Evolutionary conservation across 2,329 filamentous ascomycete species (phyloP).

Genomic region (Diaporthe aspalathi): DNA sequence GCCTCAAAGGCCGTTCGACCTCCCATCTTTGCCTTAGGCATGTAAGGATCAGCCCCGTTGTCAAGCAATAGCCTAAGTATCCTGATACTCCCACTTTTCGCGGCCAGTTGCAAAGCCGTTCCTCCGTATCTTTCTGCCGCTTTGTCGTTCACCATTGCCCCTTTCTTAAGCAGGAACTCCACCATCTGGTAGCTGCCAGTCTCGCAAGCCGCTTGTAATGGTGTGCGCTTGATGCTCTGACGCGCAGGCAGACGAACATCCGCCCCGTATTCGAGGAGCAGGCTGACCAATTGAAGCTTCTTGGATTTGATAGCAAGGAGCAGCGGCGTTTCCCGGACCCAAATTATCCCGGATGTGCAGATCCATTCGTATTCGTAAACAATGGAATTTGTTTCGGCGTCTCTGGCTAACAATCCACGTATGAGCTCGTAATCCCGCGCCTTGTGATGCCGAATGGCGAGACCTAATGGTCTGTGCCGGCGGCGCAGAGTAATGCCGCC

Average conservation of each 20-base stretch:
- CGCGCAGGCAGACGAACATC: neutral
- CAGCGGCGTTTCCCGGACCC: neutral
- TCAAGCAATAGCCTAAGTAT: constrained; percentile 1
- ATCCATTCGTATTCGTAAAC: neutral
- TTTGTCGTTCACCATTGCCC: neutral
- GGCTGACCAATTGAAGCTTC: neutral
- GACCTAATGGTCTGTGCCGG: neutral
- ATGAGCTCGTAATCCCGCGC: neutral
- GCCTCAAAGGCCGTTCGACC: constrained; percentile 17
- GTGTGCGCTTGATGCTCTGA: neutral
- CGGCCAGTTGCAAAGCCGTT: neutral
- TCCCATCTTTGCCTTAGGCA: neutral
- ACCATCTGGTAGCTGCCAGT: neutral
- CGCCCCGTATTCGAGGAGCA: neutral
- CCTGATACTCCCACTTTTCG: neutral
- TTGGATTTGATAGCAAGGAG: neutral
- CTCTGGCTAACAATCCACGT: neutral
- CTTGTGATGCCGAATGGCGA: neutral
- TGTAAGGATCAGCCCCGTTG: neutral
- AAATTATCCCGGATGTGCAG: too few relatives aligned
- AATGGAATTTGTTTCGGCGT: neutral
- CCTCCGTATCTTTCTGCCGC: neutral
- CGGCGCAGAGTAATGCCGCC: too few relatives aligned
- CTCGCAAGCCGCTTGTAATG: neutral
- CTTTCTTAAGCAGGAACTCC: neutral